These are phyloP conservation scores for Glycine soja DNA, from an alignment of 306 rosid genomes.

Conservation along the genomic window DNA sequence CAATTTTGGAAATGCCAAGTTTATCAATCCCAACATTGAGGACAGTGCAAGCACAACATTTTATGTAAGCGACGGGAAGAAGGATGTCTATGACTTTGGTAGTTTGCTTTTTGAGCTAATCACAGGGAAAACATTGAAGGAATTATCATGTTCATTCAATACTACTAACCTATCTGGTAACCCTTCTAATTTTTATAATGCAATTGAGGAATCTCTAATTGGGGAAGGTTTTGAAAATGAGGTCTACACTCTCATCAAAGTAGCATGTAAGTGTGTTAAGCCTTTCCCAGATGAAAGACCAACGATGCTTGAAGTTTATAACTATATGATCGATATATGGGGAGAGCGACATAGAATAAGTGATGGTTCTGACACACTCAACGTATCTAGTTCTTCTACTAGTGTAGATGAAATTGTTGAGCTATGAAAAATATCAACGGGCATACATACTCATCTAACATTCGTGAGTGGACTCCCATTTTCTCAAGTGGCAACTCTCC, in stretches of 20 bases:
- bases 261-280: conserved; percentile 49
- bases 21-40: not conserved
- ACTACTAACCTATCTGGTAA: not conserved
- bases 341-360: not conserved
- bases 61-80: conserved; percentile 30
- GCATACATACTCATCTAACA: no score
- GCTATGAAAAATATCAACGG: no score
- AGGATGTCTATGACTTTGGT: conserved; percentile 57
- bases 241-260: conserved; percentile 36
- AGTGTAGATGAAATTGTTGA: no score
- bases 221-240: conserved; percentile 47
- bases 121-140: conserved; percentile 31
- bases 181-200: conserved; percentile 22
- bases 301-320: conserved; percentile 38
- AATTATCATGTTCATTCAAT: not conserved
- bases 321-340: conserved; percentile 25
- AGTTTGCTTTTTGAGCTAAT: conserved; percentile 50
- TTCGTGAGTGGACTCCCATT: no score
- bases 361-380: not conserved
- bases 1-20: conserved; percentile 3
- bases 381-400: not conserved
- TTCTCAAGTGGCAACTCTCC: no score
- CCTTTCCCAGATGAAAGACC: conserved; percentile 35
- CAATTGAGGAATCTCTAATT: conserved; percentile 24
- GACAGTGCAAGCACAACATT: not conserved